phyloP scores from a whole-genome alignment of 139 green algal genomes.

The Closterium sp. region DNA sequence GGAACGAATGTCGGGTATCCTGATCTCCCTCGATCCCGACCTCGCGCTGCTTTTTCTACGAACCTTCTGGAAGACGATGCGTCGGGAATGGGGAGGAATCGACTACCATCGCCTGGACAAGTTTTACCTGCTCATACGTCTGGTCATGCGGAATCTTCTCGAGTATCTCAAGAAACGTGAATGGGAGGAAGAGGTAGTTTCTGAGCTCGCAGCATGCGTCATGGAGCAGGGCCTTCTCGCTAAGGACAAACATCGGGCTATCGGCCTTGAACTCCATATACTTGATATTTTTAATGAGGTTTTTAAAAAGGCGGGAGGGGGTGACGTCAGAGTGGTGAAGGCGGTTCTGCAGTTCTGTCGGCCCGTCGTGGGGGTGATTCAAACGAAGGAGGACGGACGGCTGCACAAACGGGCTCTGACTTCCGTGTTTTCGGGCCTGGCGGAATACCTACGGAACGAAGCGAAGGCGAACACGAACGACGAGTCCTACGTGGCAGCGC shows the following conservation, averaged over 20 bases:
- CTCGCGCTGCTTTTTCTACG: slow-evolving; percentile 8
- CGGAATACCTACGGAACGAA: not conserved
- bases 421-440: not conserved
- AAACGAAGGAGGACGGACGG: not conserved
- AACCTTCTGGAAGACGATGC: slow-evolving; percentile 42
- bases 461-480: not conserved
- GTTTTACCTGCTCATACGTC: slow-evolving; percentile 86
- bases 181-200: slow-evolving; percentile 55
- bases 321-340: not conserved
- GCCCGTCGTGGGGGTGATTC: not conserved
- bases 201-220: not conserved
- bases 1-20: slow-evolving; percentile 17
- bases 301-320: slow-evolving; percentile 62
- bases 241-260: not conserved
- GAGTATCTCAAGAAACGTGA: slow-evolving; percentile 29
- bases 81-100: slow-evolving; percentile 87
- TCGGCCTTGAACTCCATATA: slow-evolving; percentile 50
- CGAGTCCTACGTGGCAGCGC: not conserved
- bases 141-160: slow-evolving; percentile 65
- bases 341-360: not conserved
- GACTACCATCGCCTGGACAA: slow-evolving; percentile 90
- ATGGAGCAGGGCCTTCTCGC: not conserved
- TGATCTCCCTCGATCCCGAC: not conserved
- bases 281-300: slow-evolving; percentile 62
- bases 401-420: not conserved